Evolutionary conservation across 2,329 filamentous ascomycete genomes (phyloP).

Genomic region (Remersonia thermophila): DNA sequence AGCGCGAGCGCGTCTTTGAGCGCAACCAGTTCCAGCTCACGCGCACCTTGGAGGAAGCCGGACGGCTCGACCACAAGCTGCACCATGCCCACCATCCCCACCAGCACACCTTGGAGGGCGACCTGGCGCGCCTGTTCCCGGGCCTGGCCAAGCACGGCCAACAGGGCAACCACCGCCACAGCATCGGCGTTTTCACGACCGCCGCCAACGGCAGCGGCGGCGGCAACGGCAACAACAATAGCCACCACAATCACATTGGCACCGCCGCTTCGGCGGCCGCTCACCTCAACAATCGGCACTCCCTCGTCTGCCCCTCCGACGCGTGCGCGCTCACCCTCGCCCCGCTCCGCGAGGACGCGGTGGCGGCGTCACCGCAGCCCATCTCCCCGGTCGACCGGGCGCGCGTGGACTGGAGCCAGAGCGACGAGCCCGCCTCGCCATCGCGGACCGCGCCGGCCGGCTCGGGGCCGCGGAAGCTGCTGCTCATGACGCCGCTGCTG

Average conservation of each 20-base stretch:
- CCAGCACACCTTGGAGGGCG: constrained; percentile 23
- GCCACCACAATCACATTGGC: no score
- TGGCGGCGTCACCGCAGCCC: constrained; percentile 22
- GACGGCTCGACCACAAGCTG: constrained; percentile 20
- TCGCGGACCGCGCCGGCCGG: constrained; percentile 1
- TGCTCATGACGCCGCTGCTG: constrained; percentile 22
- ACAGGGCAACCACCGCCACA: constrained; percentile 23
- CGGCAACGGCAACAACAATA: constrained; percentile 9
- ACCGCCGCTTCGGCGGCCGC: constrained; percentile 5
- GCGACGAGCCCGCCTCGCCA: constrained; percentile 29
- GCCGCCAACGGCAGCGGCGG: constrained; percentile 9
- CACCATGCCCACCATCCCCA: constrained; percentile 14
- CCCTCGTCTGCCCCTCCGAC: no score
- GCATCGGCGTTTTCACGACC: constrained; percentile 20
- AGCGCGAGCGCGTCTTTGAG: constrained; percentile 27
- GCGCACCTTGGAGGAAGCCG: constrained; percentile 25
- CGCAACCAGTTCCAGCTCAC: constrained; percentile 34
- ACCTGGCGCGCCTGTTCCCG: constrained; percentile 9
- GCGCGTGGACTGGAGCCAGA: constrained; percentile 47
- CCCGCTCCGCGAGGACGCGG: no score
- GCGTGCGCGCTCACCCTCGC: no score
- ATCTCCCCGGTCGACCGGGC: constrained; percentile 4
- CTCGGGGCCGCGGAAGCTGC: constrained; percentile 1
- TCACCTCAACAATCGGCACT: constrained; percentile 5
- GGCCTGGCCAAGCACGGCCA: constrained; percentile 2